Conservation (phyloP, 257 asterid species). For the Solanum chmielewskii region DNA sequence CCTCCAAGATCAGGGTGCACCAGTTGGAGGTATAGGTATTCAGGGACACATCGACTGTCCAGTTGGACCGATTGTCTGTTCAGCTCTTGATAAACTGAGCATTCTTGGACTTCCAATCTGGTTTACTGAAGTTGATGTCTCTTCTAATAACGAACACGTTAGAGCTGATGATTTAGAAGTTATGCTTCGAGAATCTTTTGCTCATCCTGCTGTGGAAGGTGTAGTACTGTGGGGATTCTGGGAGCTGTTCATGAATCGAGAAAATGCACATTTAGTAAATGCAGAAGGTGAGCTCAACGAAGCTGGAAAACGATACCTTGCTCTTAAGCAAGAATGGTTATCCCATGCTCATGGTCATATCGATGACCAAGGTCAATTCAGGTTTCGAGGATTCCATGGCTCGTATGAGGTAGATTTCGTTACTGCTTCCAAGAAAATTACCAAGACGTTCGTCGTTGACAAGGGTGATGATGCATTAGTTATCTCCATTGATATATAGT, state of each 20-base stretch:
- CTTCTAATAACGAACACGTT: slow-evolving; percentile 52
- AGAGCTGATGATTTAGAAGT: slow-evolving; percentile 86
- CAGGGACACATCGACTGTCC: slow-evolving; percentile 84
- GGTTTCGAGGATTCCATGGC: slow-evolving; percentile 73
- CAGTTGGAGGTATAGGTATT: slow-evolving; percentile 80
- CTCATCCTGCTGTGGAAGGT: slow-evolving; percentile 93
- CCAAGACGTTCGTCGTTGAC: slow-evolving; percentile 49
- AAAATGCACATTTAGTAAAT: slow-evolving; percentile 51
- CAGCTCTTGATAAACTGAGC: slow-evolving; percentile 58
- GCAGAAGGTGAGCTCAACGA: slow-evolving; percentile 77
- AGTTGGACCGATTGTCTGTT: slow-evolving; percentile 57
- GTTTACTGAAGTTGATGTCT: slow-evolving; percentile 85
- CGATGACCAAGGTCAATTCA: slow-evolving; percentile 36
- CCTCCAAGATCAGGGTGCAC: slow-evolving; percentile 74
- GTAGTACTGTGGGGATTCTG: slow-evolving; percentile 86
- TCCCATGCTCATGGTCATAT: slow-evolving; percentile 41
- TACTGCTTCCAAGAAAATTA: slow-evolving; percentile 17
- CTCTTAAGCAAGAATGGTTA: slow-evolving; percentile 65
- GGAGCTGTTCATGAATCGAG: slow-evolving; percentile 84
- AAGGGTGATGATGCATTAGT: slow-evolving; percentile 53
- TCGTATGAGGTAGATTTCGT: slow-evolving; percentile 45
- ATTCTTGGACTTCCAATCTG: slow-evolving; percentile 82
- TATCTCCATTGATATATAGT: slow-evolving; percentile 25
- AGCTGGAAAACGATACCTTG: slow-evolving; percentile 60
- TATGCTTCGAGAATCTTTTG: slow-evolving; percentile 73